Evolutionary conservation across 495 filamentous ascomycete species (phyloP), one percentile per base, ranked within the genome.

Genomic region (Hypoxylon lienhwacheense): DNA sequence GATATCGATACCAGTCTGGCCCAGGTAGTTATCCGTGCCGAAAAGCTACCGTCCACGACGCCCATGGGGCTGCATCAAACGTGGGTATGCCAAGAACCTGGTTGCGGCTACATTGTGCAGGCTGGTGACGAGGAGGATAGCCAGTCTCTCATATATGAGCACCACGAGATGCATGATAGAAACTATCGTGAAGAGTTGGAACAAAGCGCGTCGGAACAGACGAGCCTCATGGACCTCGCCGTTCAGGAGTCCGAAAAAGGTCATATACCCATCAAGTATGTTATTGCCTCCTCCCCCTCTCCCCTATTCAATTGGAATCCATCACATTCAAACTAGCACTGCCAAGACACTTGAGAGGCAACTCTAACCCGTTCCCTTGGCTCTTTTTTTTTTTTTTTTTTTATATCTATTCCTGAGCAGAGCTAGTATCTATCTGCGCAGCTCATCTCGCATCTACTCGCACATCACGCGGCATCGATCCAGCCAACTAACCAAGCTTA

Each of bases 61-160:
- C 71, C 70, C 15, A 73, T 78, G 42, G 77, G 77, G 1, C 81
- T 81, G 5, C 76, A 84, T 35, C 82, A 86, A 36, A 79, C 79
- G 1, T 92, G 88, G 87, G 72, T 71, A 7, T 95, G 89, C 62
- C 77, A 80, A 21, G 78, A 88, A 47, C 80, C 82, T 25, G 86
- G 79, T 20, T 95, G 89, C 66, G 64, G 65, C 20, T 81, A 84
- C 46, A 72, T 83, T 22, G 78, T 89, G 16, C 77, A 81, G 59
- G 77, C 74, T 20, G 83, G 81, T 16, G 79, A 81, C 35, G 75
- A 78, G 8, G 70, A 77, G 25, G 71, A 75, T 2, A 81, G 81
- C 19, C 80, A 84, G 63, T 70, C 77, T 14, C 67, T 81, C 12
- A 86, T 92, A 33, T 69, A 75, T 29, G 71, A 80, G 25, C 89